These are phyloP conservation scores for Millerozyma miso DNA, from an alignment of 805 yeast species.

Conservation along the genomic window DNA sequence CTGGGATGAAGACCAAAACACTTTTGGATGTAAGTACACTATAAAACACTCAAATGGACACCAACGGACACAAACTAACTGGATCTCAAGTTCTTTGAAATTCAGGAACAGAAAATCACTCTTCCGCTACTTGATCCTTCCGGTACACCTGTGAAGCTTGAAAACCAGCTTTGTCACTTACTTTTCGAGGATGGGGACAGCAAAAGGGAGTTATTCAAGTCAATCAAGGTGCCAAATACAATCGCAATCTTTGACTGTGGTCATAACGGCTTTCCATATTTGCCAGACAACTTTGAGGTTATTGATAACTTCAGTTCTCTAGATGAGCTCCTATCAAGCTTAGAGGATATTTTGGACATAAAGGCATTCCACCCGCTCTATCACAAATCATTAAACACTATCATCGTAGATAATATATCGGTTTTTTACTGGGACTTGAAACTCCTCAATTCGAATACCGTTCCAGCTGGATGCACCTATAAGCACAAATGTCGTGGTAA, in stretches of 20 bases:
- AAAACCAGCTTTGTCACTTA: slow-evolving; percentile 8
- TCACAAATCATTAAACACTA: background rate
- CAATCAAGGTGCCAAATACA: background rate
- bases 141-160: background rate
- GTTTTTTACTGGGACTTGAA: slow-evolving; percentile 31
- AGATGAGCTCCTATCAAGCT: background rate
- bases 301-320: background rate
- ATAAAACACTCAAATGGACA: background rate
- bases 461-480: slow-evolving; percentile 4
- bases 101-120: background rate
- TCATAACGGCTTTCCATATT: background rate
- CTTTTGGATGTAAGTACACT: background rate
- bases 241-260: slow-evolving; percentile 6
- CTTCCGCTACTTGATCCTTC: background rate
- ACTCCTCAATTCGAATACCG: slow-evolving; percentile 4
- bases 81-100: slow-evolving; percentile 2
- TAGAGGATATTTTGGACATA: background rate
- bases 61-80: background rate
- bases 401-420: slow-evolving; percentile 30
- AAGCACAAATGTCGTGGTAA: slow-evolving; percentile 1
- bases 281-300: background rate
- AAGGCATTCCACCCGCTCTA: background rate
- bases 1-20: background rate
- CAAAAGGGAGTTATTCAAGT: slow-evolving; percentile 3
- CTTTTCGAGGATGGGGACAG: slow-evolving; percentile 5